Evolutionary conservation across 768 basidiomycete genomes (phyloP).

Genomic region (Exsudoporus frostii): DNA sequence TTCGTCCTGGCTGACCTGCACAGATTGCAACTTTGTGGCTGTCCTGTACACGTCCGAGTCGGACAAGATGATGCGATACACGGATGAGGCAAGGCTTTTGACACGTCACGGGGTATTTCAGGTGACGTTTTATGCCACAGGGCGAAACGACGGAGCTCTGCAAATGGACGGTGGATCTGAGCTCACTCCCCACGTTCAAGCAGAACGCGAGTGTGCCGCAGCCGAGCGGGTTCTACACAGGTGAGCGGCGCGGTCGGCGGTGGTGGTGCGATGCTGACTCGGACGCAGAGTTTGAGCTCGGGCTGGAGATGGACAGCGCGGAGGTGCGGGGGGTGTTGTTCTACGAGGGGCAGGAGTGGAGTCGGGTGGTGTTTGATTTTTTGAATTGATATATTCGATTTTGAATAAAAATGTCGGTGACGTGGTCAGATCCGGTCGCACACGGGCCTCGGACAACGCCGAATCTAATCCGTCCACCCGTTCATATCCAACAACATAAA

Average conservation of each 20-base stretch:
- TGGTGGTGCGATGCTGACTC: no score
- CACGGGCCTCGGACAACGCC: conserved; percentile 1
- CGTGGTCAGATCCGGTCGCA: neutral
- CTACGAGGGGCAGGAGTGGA: conserved; percentile 77
- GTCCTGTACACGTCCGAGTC: conserved; percentile 74
- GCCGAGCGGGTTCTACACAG: conserved; percentile 73
- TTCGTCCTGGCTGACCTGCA: neutral
- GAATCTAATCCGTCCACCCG: neutral
- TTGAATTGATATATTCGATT: conserved; percentile 24
- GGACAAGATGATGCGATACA: conserved; percentile 78
- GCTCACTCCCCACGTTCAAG: conserved; percentile 73
- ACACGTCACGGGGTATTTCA: conserved; percentile 8
- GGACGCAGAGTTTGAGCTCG: conserved; percentile 73
- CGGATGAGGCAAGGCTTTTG: conserved; percentile 56
- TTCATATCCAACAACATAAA: neutral
- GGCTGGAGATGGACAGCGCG: conserved; percentile 79
- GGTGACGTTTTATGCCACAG: conserved; percentile 33
- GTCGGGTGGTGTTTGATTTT: conserved; percentile 64
- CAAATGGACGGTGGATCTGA: conserved; percentile 86
- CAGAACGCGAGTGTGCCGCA: conserved; percentile 59
- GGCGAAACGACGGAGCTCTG: conserved; percentile 73
- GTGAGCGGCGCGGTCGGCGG: no score
- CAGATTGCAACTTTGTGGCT: conserved; percentile 80
- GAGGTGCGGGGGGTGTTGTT: conserved; percentile 81
- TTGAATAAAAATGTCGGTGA: no score